Percentiles rank a stretch among this genome's conserved stretches.
These are phyloP conservation scores for Physocladia obscura DNA, from an alignment of 192 early-diverging fungal species.

Conservation along the genomic window DNA sequence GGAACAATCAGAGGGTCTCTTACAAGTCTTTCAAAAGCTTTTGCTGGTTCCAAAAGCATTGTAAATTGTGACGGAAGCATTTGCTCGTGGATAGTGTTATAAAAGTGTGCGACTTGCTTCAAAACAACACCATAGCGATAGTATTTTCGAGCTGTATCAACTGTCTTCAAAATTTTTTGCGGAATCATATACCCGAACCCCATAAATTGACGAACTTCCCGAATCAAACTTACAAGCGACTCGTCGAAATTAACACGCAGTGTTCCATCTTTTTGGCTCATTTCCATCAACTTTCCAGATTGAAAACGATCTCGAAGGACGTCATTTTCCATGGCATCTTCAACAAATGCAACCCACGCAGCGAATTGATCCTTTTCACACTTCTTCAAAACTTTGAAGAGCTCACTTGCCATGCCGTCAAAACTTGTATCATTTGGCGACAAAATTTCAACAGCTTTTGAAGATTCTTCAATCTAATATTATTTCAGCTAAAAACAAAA, in stretches of 20 bases:
- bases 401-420: slow-evolving; percentile 19
- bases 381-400: slow-evolving; percentile 37
- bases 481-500: not conserved
- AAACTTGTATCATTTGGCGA: slow-evolving; percentile 35
- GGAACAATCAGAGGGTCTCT: slow-evolving; percentile 37
- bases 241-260: slow-evolving; percentile 55
- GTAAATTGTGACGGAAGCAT: slow-evolving; percentile 57
- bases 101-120: slow-evolving; percentile 63
- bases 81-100: slow-evolving; percentile 64
- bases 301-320: slow-evolving; percentile 12
- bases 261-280: slow-evolving; percentile 47
- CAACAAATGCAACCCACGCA: slow-evolving; percentile 38
- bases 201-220: slow-evolving; percentile 52
- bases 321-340: slow-evolving; percentile 32
- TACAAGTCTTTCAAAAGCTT: slow-evolving; percentile 55
- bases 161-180: slow-evolving; percentile 39
- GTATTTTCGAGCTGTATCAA: slow-evolving; percentile 46
- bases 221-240: slow-evolving; percentile 44
- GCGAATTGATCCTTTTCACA: slow-evolving; percentile 50
- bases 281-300: slow-evolving; percentile 50
- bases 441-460: slow-evolving; percentile 28
- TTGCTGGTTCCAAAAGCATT: slow-evolving; percentile 52
- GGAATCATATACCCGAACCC: slow-evolving; percentile 54
- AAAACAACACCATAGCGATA: slow-evolving; percentile 54
- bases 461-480: slow-evolving; percentile 43